Conservation (phyloP, 352 stramenopile species). For the Globisporangium canariense region DNA sequence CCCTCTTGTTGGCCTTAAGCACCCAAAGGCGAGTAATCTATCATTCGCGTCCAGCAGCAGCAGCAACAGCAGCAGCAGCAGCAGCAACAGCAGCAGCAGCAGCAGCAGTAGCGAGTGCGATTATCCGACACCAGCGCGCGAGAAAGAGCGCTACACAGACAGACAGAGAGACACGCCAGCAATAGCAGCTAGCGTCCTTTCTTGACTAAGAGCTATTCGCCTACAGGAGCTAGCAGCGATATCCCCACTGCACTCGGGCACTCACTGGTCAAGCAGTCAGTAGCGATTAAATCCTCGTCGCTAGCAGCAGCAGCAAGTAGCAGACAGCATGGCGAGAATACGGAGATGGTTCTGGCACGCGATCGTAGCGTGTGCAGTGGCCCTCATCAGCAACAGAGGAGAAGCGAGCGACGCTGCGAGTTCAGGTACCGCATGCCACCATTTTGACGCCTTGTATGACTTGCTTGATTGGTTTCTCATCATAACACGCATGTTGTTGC, state of each 20-base stretch:
- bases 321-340: conserved; percentile 14
- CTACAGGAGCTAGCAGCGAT: not conserved
- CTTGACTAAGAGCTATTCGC: not conserved
- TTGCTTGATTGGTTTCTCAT: not conserved
- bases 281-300: not conserved
- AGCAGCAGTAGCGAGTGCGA: not conserved
- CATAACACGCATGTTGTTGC: not conserved
- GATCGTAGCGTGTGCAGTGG: conserved; percentile 1
- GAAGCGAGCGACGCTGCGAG: not conserved
- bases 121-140: not conserved
- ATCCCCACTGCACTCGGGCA: not conserved
- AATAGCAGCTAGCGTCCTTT: not conserved
- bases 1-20: not conserved
- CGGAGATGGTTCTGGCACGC: conserved; percentile 1
- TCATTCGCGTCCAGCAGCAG: conserved; percentile 5
- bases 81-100: not conserved
- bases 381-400: conserved; percentile 1
- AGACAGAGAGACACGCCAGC: too few species aligned
- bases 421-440: not conserved
- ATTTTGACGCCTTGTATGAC: not conserved
- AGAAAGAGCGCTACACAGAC: not conserved
- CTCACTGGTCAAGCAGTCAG: not conserved
- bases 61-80: not conserved
- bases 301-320: not conserved
- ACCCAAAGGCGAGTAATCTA: conserved; percentile 1